Evolutionary conservation across 2,329 filamentous ascomycete genomes (phyloP), one percentile per base, ranked within the genome.

Genomic region (Rachicladosporium sp.): DNA sequence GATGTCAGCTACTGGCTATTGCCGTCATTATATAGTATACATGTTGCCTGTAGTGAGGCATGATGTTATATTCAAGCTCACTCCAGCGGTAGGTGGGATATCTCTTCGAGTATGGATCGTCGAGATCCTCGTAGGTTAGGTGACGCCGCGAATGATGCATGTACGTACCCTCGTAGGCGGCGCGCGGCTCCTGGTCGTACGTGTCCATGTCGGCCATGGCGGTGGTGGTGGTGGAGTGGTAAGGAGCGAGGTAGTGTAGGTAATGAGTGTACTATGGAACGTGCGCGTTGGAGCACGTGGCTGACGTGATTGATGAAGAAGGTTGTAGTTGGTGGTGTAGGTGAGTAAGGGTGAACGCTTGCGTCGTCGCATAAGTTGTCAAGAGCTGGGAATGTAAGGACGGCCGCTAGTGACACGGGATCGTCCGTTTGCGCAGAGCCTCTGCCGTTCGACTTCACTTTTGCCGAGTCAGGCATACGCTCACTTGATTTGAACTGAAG

Each of bases 161-260:
- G 47, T 36, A 62, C 67, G 55, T 70, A 81, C 78, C 77, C 47
- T 80, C 76, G 60, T 79, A 82, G 54, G 68, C 69, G 15, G 15
- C 15, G 63, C 74, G 73, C 59, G 71, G 71, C 48, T 80, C 76
- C 53, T 71, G 71, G 57, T 80, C 76, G 66, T 78, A 81, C 51
- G 56, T 57, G 46, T 82, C 77, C 66, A 76, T 73, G 52, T 64
- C 66, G 50, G 63, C 60, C 61, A 63, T 66, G 37, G 23, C 23
- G 37, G 13, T 33, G 34, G 39, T 27, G 23, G 23, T 19, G 23
- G 23, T 27, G 23, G 23, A 19, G 15, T 8, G 23, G 23, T 27
- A 27, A 27, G 23, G 23, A 27, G 23, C 23, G 23, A 27, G 23
- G 23, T 27, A 8, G 23, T 27, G 23, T 27, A 27, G 23, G 23